Conservation (phyloP, 306 rosid species). For the peach (Prunus persica) region DNA sequence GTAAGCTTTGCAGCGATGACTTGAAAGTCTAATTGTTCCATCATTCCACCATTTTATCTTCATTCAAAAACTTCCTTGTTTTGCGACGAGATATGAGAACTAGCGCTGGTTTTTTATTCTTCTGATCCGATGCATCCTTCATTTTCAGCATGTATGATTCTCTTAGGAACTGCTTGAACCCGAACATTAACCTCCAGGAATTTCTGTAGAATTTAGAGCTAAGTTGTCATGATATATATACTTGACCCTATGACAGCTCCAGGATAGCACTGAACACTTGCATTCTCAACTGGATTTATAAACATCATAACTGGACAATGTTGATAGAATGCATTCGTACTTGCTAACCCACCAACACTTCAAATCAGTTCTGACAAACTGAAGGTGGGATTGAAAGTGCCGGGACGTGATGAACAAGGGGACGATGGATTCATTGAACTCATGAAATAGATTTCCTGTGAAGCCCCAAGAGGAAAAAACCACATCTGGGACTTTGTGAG, state of each 20-base stretch:
- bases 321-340: slow-evolving; percentile 27
- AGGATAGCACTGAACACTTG: slow-evolving; percentile 26
- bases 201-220: slow-evolving; percentile 27
- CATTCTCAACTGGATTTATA: slow-evolving; percentile 21
- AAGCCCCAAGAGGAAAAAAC: slow-evolving; percentile 35
- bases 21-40: slow-evolving; percentile 28
- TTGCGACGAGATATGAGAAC: slow-evolving; percentile 26
- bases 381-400: slow-evolving; percentile 24
- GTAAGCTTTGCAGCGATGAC: slow-evolving; percentile 12
- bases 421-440: slow-evolving; percentile 32
- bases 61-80: slow-evolving; percentile 30
- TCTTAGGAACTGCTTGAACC: slow-evolving; percentile 31
- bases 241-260: slow-evolving; percentile 33
- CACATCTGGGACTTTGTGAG: slow-evolving; percentile 26
- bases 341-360: slow-evolving; percentile 34
- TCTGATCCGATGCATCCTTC: background rate
- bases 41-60: slow-evolving; percentile 31
- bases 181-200: slow-evolving; percentile 34
- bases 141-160: slow-evolving; percentile 19
- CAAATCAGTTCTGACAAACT: slow-evolving; percentile 26
- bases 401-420: slow-evolving; percentile 35
- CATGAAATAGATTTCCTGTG: slow-evolving; percentile 37
- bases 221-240: slow-evolving; percentile 22
- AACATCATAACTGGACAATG: slow-evolving; percentile 23
- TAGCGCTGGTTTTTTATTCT: slow-evolving; percentile 17